Evolutionary conservation across 1,284 basidiomycete genomes (phyloP), one percentile per base, ranked within the genome.

Genomic region (Peniophora sp.): DNA sequence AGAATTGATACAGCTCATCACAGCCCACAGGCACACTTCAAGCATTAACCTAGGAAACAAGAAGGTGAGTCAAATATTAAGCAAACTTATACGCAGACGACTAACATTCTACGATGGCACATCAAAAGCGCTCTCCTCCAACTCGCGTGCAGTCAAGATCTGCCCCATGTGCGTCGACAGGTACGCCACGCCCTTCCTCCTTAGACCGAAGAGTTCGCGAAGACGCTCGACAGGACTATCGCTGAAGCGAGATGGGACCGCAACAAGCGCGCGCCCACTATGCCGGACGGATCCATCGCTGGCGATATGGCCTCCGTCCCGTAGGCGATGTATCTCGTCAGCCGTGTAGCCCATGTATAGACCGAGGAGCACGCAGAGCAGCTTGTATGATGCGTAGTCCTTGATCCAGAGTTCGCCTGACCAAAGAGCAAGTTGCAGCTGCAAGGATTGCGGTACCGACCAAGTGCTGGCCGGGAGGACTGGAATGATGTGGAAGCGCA

Each of bases 331-430:
- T 17, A 41, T 41, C 20, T 23, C 19, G 3, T 36, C 51, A 27
- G 57, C 49, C 20, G 57, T 48, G 32, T 62, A 58, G 38, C 48
- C 56, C 11, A 65, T 49, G 32, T 62, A 63, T 8, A 74, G 32
- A 1, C 72, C 72, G 10, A 76, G 60, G 52, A 72, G 65, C 2
- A 55, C 54, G 51, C 69, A 70, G 9, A 72, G 25, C 1, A 54
- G 52, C 19, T 57, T 45, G 48, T 74, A 77, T 2, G 63, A 58
- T 8, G 52, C 57, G 34, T 63, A 60, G 38, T 65, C 55, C 12
- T 58, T 54, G 9, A 75, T 56, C 53, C 70, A 76, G 5, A 75
- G 63, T 52, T 74, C 72, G 20, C 69, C 77, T 12, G 74, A 63
- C 48, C 67, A 75, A 22, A 77, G 53, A 50, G 70, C 69, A 20